Conservation (phyloP, 1,284 basidiomycete species). For the Ceratobasidium sp. region DNA sequence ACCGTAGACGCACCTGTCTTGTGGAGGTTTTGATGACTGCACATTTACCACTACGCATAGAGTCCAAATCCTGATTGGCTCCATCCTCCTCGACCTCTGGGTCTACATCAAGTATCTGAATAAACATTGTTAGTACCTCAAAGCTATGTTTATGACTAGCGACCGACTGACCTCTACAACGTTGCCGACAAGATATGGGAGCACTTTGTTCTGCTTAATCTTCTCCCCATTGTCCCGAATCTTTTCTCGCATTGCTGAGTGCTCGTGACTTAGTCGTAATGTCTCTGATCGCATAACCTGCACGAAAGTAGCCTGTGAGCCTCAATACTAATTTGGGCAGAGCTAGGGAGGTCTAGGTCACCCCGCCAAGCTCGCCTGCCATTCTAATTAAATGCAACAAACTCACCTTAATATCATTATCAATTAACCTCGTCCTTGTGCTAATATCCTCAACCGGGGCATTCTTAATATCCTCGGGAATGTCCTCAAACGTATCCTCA, state of each 20-base stretch:
- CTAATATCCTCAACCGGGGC: slow-evolving; percentile 85
- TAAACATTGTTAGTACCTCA: neutral
- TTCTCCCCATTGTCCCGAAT: slow-evolving; percentile 98
- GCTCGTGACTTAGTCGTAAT: slow-evolving; percentile 91
- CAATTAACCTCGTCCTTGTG: slow-evolving; percentile 89
- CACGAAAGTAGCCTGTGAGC: neutral
- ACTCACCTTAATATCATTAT: slow-evolving; percentile 92
- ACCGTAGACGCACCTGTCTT: slow-evolving; percentile 68
- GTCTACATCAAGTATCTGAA: slow-evolving; percentile 94
- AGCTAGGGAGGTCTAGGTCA: neutral
- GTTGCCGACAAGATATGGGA: slow-evolving; percentile 98
- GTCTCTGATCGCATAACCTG: slow-evolving; percentile 97
- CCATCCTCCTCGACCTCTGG: slow-evolving; percentile 94
- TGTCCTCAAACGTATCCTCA: slow-evolving; percentile 85
- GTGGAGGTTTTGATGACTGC: slow-evolving; percentile 99
- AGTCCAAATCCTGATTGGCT: slow-evolving; percentile 93
- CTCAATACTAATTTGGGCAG: neutral
- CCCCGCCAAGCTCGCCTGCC: neutral
- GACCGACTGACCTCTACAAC: slow-evolving; percentile 84
- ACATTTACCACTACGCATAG: slow-evolving; percentile 95
- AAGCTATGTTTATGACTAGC: neutral
- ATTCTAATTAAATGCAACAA: slow-evolving; percentile 16
- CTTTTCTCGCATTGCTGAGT: slow-evolving; percentile 97
- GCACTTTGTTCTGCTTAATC: slow-evolving; percentile 99
- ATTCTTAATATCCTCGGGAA: slow-evolving; percentile 82